These are phyloP conservation scores for Omphalotus olearius DNA, from an alignment of 1,284 basidiomycete species.

Conservation along the genomic window DNA sequence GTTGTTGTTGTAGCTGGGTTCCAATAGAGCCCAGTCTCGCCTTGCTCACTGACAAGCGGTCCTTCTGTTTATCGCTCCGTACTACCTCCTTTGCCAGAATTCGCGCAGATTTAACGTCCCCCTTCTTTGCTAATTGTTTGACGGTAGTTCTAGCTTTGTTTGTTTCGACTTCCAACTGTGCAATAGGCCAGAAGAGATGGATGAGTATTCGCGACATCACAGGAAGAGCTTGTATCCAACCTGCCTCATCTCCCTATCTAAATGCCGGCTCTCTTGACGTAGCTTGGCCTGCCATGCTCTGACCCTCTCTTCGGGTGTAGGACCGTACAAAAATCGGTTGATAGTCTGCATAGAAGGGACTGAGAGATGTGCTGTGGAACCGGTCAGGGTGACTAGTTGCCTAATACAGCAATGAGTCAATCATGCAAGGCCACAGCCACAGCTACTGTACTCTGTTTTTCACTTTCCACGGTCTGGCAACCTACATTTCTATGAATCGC, in stretches of 20 bases:
- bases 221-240: constrained; percentile 44
- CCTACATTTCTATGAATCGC: not conserved
- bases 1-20: constrained; percentile 88
- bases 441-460: not conserved
- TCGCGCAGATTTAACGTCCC: constrained; percentile 89
- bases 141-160: constrained; percentile 80
- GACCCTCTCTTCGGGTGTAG: constrained; percentile 89
- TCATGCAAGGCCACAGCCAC: not conserved
- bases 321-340: constrained; percentile 91
- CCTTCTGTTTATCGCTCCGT: constrained; percentile 91
- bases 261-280: constrained; percentile 70
- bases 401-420: not conserved
- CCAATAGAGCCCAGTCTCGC: constrained; percentile 90
- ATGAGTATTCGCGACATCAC: constrained; percentile 10
- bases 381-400: not conserved
- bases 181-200: not conserved
- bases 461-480: not conserved
- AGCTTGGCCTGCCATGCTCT: constrained; percentile 86
- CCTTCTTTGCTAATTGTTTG: constrained; percentile 88
- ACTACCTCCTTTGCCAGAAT: constrained; percentile 95
- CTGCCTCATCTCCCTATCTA: constrained; percentile 93
- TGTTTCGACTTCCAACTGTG: constrained; percentile 79
- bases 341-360: constrained; percentile 70
- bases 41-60: constrained; percentile 88
- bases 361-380: not conserved